A percentile compares a stretch with the other conserved stretches of the same genome.
These are phyloP conservation scores for Climacium dendroides DNA, from an alignment of 225 moss, liverwort and hornwort species.

Conservation along the genomic window DNA sequence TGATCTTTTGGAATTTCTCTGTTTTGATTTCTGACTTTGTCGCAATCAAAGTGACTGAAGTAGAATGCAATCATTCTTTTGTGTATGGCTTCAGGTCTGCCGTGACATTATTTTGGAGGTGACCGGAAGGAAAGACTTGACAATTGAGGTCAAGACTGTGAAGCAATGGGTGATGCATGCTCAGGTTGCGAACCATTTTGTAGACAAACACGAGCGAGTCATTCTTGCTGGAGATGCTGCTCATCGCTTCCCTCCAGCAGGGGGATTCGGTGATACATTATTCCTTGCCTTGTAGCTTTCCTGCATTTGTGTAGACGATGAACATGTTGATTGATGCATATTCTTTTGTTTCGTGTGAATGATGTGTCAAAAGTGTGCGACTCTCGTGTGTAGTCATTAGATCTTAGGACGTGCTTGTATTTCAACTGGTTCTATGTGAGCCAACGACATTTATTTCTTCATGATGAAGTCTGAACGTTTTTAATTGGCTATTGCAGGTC, in stretches of 20 bases:
- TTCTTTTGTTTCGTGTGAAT: not conserved
- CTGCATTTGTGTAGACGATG: not conserved
- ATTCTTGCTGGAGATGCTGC: constrained; percentile 89
- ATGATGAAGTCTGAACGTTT: not conserved
- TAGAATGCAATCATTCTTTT: not conserved
- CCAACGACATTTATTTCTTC: not conserved
- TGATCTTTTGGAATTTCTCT: not conserved
- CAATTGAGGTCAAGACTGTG: constrained; percentile 59
- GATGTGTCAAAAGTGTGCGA: not conserved
- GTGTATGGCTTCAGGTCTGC: constrained; percentile 52
- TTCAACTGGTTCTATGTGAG: not conserved
- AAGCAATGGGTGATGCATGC: constrained; percentile 92
- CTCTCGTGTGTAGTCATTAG: not conserved
- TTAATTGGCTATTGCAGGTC: constrained; percentile 16
- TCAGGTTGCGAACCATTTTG: constrained; percentile 65
- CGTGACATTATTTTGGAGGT: constrained; percentile 41
- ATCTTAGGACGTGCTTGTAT: not conserved
- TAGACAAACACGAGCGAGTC: constrained; percentile 33
- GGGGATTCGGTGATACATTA: constrained; percentile 64
- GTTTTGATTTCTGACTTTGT: not conserved
- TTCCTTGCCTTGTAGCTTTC: not conserved
- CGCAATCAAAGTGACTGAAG: not conserved
- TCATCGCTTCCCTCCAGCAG: constrained; percentile 91
- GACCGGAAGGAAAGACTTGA: constrained; percentile 53
- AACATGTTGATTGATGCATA: not conserved